Evolutionary conservation across 768 basidiomycete genomes (phyloP).

Genomic region (Tylopilus intermedius): DNA sequence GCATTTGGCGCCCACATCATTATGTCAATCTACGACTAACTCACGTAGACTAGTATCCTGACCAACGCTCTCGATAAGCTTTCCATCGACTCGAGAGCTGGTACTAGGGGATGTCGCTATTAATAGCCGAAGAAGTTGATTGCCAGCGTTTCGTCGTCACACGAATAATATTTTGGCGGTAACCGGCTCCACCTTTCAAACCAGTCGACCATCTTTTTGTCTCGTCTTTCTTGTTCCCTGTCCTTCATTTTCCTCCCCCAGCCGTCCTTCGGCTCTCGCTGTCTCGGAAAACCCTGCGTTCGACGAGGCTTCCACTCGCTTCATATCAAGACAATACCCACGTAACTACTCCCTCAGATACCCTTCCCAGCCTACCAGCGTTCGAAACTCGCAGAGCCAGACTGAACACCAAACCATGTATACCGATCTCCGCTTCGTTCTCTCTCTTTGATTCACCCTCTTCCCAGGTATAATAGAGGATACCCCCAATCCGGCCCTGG

Average conservation of each 20-base stretch:
- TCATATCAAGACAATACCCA: constrained; percentile 16
- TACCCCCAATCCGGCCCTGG: constrained; percentile 50
- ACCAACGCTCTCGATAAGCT: background rate
- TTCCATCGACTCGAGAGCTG: background rate
- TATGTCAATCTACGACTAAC: too few relatives aligned
- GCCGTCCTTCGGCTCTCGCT: constrained; percentile 14
- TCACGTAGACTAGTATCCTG: too few relatives aligned
- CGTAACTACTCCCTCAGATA: constrained; percentile 11
- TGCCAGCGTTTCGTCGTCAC: constrained; percentile 5
- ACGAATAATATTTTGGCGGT: constrained; percentile 10
- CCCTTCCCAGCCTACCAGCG: constrained; percentile 32
- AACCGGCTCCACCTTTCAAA: constrained; percentile 10
- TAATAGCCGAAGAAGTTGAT: constrained; percentile 16
- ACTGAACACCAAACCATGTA: constrained; percentile 62
- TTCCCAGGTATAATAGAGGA: constrained; percentile 54
- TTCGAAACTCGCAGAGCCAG: constrained; percentile 42
- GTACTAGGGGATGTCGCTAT: background rate
- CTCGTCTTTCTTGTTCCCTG: background rate
- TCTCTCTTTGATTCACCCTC: constrained; percentile 6
- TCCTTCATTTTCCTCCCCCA: constrained; percentile 7
- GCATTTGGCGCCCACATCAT: too few relatives aligned
- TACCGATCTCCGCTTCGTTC: constrained; percentile 26
- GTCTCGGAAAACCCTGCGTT: constrained; percentile 17
- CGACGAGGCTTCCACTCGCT: constrained; percentile 29
- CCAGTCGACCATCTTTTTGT: background rate